Evolutionary conservation across 2,329 filamentous ascomycete genomes (phyloP), one percentile per base, ranked within the genome.

Genomic region (Aspergillus vadensis): DNA sequence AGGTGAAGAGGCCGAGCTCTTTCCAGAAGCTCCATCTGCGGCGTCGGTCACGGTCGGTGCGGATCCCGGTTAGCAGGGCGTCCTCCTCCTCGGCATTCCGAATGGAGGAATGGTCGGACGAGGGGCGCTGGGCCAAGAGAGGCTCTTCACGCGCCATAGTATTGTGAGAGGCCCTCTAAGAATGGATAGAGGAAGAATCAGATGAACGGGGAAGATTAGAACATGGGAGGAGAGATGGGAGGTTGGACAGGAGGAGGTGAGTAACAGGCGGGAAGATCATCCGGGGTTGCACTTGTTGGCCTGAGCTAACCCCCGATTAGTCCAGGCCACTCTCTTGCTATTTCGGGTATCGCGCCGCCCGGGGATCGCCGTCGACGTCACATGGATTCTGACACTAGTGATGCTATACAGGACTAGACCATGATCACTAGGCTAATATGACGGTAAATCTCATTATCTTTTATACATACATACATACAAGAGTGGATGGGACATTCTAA

Each of bases 1-100:
- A 97, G 52, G 85, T 78, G 72, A 97, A 93, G 64, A 96, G 79
- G 23, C 88, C 85, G 55, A 91, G 76, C 73, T 97, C 91, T 63
- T 90, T 86, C 86, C 86, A 90, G 72, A 84, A 82, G 58, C 85
- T 74, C 75, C 85, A 85, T 61, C 75, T 76, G 57, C 79, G 76
- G 49, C 72, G 68, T 55, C 67, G 63, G 25, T 63, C 50, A n/a
- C 71, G 74, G 52, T 62, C 66, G 5, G 69, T 72, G n/a, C 71
- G 74, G 69, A 87, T 75, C 65, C 88, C 82, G 39, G 86, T 84
- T 59, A 88, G 76, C 61, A 90, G 77, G 44, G 85, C 84, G 69
- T 89, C 84, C 75, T 88, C 86, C 74, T 88, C 86, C 65, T 84
- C 83, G 50, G 82, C 81, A 65, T 82, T 81, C 64, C 79, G 80